Evolutionary conservation across 371 early-diverging fungal genomes (phyloP).

Genomic region (Fennellomyces sp.): DNA sequence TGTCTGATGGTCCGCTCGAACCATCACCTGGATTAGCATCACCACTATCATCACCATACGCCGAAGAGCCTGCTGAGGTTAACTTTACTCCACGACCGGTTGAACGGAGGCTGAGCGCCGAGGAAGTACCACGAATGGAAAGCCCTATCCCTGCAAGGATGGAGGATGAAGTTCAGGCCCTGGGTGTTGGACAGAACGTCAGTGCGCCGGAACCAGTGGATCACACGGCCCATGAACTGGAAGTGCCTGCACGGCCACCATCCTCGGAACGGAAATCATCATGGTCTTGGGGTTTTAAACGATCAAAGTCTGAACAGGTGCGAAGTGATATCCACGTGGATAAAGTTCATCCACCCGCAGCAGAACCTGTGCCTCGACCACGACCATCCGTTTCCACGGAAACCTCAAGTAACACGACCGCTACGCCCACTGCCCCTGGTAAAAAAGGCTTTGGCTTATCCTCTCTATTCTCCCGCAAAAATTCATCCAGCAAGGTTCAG

Average conservation of each 20-base stretch:
- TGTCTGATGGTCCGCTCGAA: conserved; percentile 8
- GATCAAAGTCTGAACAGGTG: conserved; percentile 16
- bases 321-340: neutral
- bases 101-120: neutral
- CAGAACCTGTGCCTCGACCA: conserved; percentile 9
- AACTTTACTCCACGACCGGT: neutral
- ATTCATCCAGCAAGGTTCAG: conserved; percentile 5
- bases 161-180: neutral
- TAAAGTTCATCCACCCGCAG: neutral
- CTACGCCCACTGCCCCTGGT: neutral
- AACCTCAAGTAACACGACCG: neutral
- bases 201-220: neutral
- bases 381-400: conserved; percentile 12
- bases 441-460: conserved; percentile 21
- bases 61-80: neutral
- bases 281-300: conserved; percentile 27
- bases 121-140: neutral
- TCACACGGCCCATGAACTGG: neutral
- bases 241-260: neutral
- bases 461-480: conserved; percentile 24
- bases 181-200: neutral
- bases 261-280: conserved; percentile 19
- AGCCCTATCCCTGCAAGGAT: neutral
- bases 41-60: neutral
- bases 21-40: neutral